These are phyloP conservation scores for Jimgerdemannia lactiflua DNA, from an alignment of 192 early-diverging fungal species.

Conservation along the genomic window DNA sequence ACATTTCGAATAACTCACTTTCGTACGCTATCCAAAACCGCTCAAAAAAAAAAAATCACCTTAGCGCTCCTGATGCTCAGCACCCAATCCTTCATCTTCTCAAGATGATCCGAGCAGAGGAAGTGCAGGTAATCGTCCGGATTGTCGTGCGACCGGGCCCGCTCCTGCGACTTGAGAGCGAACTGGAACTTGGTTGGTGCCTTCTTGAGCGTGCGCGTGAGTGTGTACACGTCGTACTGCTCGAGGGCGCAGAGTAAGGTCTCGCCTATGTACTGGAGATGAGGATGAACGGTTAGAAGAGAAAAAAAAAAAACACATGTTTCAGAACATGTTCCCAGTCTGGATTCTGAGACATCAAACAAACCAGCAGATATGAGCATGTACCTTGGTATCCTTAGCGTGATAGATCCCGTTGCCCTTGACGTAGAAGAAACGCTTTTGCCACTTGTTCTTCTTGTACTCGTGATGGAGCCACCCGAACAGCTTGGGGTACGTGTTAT, in stretches of 20 bases:
- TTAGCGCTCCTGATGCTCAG: constrained; percentile 64
- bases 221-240: constrained; percentile 84
- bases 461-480: constrained; percentile 69
- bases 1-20: too few relatives aligned
- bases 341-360: constrained; percentile 16
- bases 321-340: too few relatives aligned
- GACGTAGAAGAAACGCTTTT: constrained; percentile 68
- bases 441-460: constrained; percentile 83
- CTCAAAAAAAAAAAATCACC: too few relatives aligned
- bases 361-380: background rate
- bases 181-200: constrained; percentile 81
- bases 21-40: too few relatives aligned
- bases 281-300: constrained; percentile 1
- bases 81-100: constrained; percentile 72
- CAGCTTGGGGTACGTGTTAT: constrained; percentile 30
- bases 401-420: constrained; percentile 65
- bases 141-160: constrained; percentile 77
- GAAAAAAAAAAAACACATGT: constrained; percentile 8
- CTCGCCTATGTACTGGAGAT: constrained; percentile 32
- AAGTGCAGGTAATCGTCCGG: constrained; percentile 79
- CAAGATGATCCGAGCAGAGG: constrained; percentile 63
- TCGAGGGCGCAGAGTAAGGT: constrained; percentile 53
- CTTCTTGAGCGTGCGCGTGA: constrained; percentile 60
- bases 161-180: constrained; percentile 79
- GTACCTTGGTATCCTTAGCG: constrained; percentile 63